phyloP scores from a whole-genome alignment of 2,329 filamentous ascomycete genomes.

The Aspergillus eucalypticola region DNA sequence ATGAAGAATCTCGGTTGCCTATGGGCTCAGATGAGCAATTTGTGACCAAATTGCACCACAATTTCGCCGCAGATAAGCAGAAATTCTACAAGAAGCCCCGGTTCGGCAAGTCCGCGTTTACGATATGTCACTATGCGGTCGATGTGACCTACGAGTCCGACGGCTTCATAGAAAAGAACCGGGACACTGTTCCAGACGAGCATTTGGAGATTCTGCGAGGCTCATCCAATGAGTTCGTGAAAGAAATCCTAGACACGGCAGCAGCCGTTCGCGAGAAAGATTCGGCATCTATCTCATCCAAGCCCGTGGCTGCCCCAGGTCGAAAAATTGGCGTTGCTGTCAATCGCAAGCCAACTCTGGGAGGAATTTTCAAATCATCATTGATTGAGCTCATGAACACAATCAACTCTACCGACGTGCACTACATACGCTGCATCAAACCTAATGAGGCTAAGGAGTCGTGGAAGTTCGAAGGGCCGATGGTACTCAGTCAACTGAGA shows the following conservation, averaged over 20 bases:
- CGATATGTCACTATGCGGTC: slow-evolving; percentile 95
- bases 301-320: slow-evolving; percentile 68
- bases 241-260: slow-evolving; percentile 80
- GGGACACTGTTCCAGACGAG: slow-evolving; percentile 97
- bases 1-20: slow-evolving; percentile 93
- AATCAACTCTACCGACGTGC: slow-evolving; percentile 96
- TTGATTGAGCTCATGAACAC: slow-evolving; percentile 97
- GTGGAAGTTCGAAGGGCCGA: slow-evolving; percentile 98
- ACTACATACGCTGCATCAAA: slow-evolving; percentile 99
- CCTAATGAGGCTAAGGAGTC: slow-evolving; percentile 95
- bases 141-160: slow-evolving; percentile 99
- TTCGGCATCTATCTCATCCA: slow-evolving; percentile 65
- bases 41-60: slow-evolving; percentile 91
- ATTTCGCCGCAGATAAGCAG: slow-evolving; percentile 86
- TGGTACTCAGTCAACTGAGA: slow-evolving; percentile 95
- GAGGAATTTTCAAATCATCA: slow-evolving; percentile 98
- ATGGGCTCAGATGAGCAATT: slow-evolving; percentile 98
- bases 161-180: slow-evolving; percentile 99
- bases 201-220: slow-evolving; percentile 89
- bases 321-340: slow-evolving; percentile 89
- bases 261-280: slow-evolving; percentile 90
- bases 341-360: slow-evolving; percentile 93
- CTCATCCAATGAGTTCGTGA: slow-evolving; percentile 82
- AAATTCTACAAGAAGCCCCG: slow-evolving; percentile 98
- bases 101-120: slow-evolving; percentile 96